Base-by-base conservation (phyloP, 352 stramenopile genomes). In the Phytophthora kernoviae region DNA sequence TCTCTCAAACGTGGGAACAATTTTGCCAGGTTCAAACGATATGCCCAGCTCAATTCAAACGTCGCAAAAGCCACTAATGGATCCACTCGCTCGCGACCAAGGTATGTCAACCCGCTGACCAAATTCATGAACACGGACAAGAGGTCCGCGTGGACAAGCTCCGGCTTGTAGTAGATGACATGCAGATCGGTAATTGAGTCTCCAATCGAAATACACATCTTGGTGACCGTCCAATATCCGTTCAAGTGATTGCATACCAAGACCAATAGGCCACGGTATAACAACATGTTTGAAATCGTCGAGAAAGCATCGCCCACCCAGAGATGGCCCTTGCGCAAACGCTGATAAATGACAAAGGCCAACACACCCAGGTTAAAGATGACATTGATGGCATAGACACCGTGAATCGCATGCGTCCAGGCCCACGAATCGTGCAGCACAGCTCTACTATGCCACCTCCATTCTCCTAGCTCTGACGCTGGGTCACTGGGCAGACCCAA, bases 281-380 rank as follows among this genome's bases (percentile, higher is more conserved):
- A 5, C 1, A 83, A 52, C 40, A 59, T 58, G 2, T 57, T 68
- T 0, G 73, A 79, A 14, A 80, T 61, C 0, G 55, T 62, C 10
- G 62, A 57, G 40, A 83, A 80, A 1, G 70, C 70, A 32, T 74
- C 68, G 9, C 73, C 70, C 14, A 83, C 58, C 73, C 73, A 81
- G 18, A 77, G n/a, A 21, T 70, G 61, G 17, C 67, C 59, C 1
- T 43, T 39, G 3, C 58, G 63, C 0, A 67, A 39, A 34, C 73
- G 74, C 12, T 58, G 70, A 26, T 62, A 71, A n/a, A 68, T 65
- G 2, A 76, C 46, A 20, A 83, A 53, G 1, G 64, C 27, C 2
- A 83, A 44, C 27, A 78, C 40, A 2, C 49, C 12, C 2, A 78
- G 24, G 17, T 71, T 55, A 32, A 78, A 60, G 1, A 76, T 44